Percentiles rank a stretch among this genome's conserved stretches.
These are phyloP conservation scores for Lipomyces starkeyi DNA, from an alignment of 805 yeast genomes.

Conservation along the genomic window DNA sequence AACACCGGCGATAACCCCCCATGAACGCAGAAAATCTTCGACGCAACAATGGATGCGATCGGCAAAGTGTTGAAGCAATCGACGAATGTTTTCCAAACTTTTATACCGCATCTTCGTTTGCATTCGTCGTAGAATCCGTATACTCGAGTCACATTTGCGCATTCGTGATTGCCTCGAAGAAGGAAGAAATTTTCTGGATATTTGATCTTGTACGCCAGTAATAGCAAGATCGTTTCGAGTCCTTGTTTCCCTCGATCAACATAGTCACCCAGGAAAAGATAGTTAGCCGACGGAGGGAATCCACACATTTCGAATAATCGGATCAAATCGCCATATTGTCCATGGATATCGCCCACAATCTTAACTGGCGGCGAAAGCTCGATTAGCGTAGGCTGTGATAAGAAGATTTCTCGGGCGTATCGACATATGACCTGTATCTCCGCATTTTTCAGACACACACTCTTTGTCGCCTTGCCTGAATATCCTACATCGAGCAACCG, in stretches of 20 bases:
- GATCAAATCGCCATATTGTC: slow-evolving; percentile 90
- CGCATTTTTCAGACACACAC: slow-evolving; percentile 84
- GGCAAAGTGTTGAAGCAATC: slow-evolving; percentile 97
- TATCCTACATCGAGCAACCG: slow-evolving; percentile 94
- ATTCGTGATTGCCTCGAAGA: slow-evolving; percentile 94
- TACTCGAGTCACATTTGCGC: slow-evolving; percentile 94
- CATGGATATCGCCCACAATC: slow-evolving; percentile 94
- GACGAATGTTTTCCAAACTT: slow-evolving; percentile 91
- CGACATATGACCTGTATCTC: slow-evolving; percentile 88
- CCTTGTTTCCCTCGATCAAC: slow-evolving; percentile 98
- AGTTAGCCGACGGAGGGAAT: slow-evolving; percentile 92
- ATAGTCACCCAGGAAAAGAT: slow-evolving; percentile 92
- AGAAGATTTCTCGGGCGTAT: slow-evolving; percentile 84
- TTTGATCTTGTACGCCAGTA: slow-evolving; percentile 92
- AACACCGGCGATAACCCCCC: slow-evolving; percentile 83
- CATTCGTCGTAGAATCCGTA: slow-evolving; percentile 99
- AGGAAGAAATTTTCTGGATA: slow-evolving; percentile 95
- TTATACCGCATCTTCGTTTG: slow-evolving; percentile 88
- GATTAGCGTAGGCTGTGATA: slow-evolving; percentile 86
- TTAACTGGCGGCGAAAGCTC: slow-evolving; percentile 88
- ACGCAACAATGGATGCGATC: slow-evolving; percentile 93
- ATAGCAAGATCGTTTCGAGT: slow-evolving; percentile 83
- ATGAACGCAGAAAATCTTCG: slow-evolving; percentile 90
- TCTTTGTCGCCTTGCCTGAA: slow-evolving; percentile 89
- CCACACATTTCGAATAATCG: slow-evolving; percentile 95